phyloP scores from a whole-genome alignment of 2,329 filamentous ascomycete species.

The Endothia cerciana region DNA sequence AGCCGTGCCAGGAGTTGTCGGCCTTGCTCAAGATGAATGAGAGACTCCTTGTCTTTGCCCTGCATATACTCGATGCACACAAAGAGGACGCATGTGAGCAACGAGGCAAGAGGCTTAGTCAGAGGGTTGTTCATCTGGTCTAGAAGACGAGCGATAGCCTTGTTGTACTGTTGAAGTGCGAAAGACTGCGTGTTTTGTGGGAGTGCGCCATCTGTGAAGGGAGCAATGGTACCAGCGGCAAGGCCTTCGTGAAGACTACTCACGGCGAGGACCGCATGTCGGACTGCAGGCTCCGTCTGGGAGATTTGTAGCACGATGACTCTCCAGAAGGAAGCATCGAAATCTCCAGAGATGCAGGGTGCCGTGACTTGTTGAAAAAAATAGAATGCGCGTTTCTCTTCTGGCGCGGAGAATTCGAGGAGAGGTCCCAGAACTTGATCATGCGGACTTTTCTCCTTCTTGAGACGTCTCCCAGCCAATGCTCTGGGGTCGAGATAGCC shows the following conservation, averaged over 20 bases:
- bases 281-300: conserved; percentile 31
- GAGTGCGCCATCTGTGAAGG: conserved; percentile 31
- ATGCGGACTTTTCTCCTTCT: conserved; percentile 29
- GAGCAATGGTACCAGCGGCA: conserved; percentile 23
- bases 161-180: conserved; percentile 52
- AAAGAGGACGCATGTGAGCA: conserved; percentile 55
- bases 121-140: conserved; percentile 40
- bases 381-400: conserved; percentile 28
- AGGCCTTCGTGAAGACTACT: conserved; percentile 37
- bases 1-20: conserved; percentile 46
- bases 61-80: conserved; percentile 59
- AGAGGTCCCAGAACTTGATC: conserved; percentile 30
- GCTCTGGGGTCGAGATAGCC: conserved; percentile 34
- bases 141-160: conserved; percentile 50
- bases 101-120: conserved; percentile 37
- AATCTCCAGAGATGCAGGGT: conserved; percentile 27
- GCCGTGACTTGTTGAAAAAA: conserved; percentile 29
- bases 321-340: conserved; percentile 37
- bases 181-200: conserved; percentile 34
- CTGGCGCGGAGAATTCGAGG: conserved; percentile 29
- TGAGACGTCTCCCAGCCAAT: conserved; percentile 27
- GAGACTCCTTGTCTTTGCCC: conserved; percentile 50
- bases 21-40: conserved; percentile 50
- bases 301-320: conserved; percentile 35
- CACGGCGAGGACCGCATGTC: conserved; percentile 39